Percentiles rank a stretch among this genome's conserved stretches.
Evolutionary conservation across 1,284 basidiomycete species (phyloP).

Genomic region (Sporisorium iseilematis-ciliati): DNA sequence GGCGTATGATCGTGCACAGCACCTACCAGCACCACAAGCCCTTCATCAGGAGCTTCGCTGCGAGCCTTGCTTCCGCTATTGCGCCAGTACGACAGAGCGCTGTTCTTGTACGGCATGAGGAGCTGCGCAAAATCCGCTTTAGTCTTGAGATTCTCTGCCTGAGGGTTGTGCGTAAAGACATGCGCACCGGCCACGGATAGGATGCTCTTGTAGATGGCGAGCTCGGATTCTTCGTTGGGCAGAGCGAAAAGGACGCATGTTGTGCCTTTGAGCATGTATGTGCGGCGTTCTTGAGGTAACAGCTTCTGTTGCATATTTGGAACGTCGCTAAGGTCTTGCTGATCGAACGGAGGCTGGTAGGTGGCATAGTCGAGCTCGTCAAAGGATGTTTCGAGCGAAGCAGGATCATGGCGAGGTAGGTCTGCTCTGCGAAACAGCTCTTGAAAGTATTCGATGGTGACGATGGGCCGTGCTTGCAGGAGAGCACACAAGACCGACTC

Average conservation of each 20-base stretch:
- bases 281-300: constrained; percentile 30
- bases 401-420: constrained; percentile 36
- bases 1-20: constrained; percentile 20
- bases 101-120: constrained; percentile 54
- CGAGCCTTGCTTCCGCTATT: constrained; percentile 36
- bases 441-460: constrained; percentile 43
- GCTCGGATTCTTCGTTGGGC: constrained; percentile 34
- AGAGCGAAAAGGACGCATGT: constrained; percentile 50
- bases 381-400: constrained; percentile 44
- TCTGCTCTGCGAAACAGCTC: constrained; percentile 47
- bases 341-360: constrained; percentile 40
- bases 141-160: constrained; percentile 23
- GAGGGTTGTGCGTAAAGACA: constrained; percentile 36
- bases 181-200: constrained; percentile 36
- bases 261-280: constrained; percentile 52
- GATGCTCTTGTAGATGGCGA: constrained; percentile 40
- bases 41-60: constrained; percentile 52
- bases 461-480: constrained; percentile 34
- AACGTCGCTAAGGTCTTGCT: constrained; percentile 36
- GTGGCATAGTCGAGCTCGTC: constrained; percentile 26
- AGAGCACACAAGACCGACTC: constrained; percentile 45
- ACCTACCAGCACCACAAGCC: constrained; percentile 42
- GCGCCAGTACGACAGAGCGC: constrained; percentile 42
- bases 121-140: constrained; percentile 50
- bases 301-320: constrained; percentile 27